phyloP scores from a whole-genome alignment of 768 basidiomycete species.

The Naganishia vishniacii region DNA sequence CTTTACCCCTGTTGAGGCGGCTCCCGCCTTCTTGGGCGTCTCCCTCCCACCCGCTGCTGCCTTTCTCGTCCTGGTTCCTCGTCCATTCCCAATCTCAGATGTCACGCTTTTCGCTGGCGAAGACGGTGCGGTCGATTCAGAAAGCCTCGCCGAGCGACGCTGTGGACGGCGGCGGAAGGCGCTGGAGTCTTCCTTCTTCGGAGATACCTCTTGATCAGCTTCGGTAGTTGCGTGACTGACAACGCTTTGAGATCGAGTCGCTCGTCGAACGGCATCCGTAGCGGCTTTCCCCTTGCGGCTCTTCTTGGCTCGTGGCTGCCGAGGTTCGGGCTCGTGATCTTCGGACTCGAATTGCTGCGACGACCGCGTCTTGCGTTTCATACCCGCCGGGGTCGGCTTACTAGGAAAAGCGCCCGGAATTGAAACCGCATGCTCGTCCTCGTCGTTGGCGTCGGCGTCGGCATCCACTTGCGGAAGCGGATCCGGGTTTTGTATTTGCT shows the following conservation, averaged over 20 bases:
- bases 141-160: slow-evolving; percentile 3
- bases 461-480: neutral
- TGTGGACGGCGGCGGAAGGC: neutral
- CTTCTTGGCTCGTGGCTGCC: neutral
- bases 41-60: neutral
- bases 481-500: neutral
- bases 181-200: neutral
- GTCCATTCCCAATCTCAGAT: neutral
- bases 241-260: slow-evolving; percentile 7
- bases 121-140: slow-evolving; percentile 1
- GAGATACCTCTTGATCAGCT: slow-evolving; percentile 1
- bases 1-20: neutral
- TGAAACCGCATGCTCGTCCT: neutral
- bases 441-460: neutral
- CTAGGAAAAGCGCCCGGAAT: slow-evolving; percentile 12
- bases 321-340: neutral
- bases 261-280: neutral
- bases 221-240: slow-evolving; percentile 10
- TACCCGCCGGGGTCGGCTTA: neutral
- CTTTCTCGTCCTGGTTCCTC: neutral
- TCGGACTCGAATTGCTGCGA: slow-evolving; percentile 10
- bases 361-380: slow-evolving; percentile 3
- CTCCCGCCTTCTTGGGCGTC: neutral
- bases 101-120: slow-evolving; percentile 1
- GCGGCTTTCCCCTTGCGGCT: neutral